These are phyloP conservation scores for Ophiostoma perfectum DNA, from an alignment of 2,329 filamentous ascomycete genomes.

Conservation along the genomic window DNA sequence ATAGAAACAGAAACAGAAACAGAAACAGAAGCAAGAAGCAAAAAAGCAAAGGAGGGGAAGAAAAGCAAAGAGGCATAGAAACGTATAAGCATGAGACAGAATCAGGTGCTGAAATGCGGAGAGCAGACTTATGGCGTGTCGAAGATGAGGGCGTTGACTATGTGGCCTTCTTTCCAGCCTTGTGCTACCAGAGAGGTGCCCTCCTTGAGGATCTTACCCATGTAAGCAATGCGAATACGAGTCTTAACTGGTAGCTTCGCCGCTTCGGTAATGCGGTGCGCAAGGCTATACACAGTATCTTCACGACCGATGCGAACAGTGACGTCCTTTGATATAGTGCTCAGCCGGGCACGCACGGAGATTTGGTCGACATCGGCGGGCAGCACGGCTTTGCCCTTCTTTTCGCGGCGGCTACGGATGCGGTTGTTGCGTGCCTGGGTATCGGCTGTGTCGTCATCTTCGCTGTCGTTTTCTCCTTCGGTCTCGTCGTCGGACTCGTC, in stretches of 20 bases:
- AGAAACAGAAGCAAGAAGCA: not conserved
- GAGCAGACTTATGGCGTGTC: slow-evolving; percentile 19
- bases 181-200: slow-evolving; percentile 58
- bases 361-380: slow-evolving; percentile 39
- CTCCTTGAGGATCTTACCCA: slow-evolving; percentile 75
- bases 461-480: slow-evolving; percentile 18
- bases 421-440: not conserved
- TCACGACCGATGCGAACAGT: slow-evolving; percentile 50
- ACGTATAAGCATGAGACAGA: not conserved
- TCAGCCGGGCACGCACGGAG: slow-evolving; percentile 57
- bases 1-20: not conserved
- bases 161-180: slow-evolving; percentile 68
- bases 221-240: slow-evolving; percentile 67
- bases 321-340: slow-evolving; percentile 62
- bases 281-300: slow-evolving; percentile 60
- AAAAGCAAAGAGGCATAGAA: not conserved
- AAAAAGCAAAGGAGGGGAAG: not conserved
- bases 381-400: slow-evolving; percentile 49
- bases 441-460: not conserved
- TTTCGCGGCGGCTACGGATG: slow-evolving; percentile 36
- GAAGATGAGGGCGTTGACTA: slow-evolving; percentile 72
- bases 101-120: no score
- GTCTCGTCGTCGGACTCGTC: slow-evolving; percentile 23
- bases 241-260: slow-evolving; percentile 55
- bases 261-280: slow-evolving; percentile 58